These are phyloP conservation scores for Acacia concinna DNA, from an alignment of 331 rosid genomes.

Conservation along the genomic window DNA sequence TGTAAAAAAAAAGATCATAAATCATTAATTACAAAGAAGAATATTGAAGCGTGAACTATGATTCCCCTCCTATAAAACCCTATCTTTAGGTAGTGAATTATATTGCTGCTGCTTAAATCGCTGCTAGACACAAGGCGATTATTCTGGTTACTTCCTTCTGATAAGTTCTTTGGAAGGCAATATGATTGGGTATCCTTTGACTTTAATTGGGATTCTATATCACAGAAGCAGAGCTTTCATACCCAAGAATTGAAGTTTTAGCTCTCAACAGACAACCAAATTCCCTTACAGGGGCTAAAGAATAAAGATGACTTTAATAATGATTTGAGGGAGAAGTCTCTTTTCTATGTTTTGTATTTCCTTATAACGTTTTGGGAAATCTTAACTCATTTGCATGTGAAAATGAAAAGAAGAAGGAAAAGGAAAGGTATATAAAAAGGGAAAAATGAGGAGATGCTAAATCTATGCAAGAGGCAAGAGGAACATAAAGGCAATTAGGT, in stretches of 20 bases:
- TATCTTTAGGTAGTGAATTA: slow-evolving; percentile 40
- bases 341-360: slow-evolving; percentile 10
- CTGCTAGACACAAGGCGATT: slow-evolving; percentile 43
- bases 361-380: slow-evolving; percentile 26
- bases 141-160: slow-evolving; percentile 33
- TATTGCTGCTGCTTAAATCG: slow-evolving; percentile 29
- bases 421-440: slow-evolving; percentile 23
- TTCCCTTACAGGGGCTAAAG: slow-evolving; percentile 38
- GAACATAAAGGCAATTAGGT: slow-evolving; percentile 51
- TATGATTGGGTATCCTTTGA: slow-evolving; percentile 44
- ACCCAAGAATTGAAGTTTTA: slow-evolving; percentile 34
- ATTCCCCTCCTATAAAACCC: slow-evolving; percentile 35
- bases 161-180: slow-evolving; percentile 30
- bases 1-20: not conserved
- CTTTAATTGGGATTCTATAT: slow-evolving; percentile 36
- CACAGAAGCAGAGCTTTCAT: slow-evolving; percentile 36
- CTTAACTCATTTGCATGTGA: slow-evolving; percentile 49
- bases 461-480: slow-evolving; percentile 37
- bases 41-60: slow-evolving; percentile 22
- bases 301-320: slow-evolving; percentile 34
- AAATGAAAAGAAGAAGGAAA: slow-evolving; percentile 28
- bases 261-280: slow-evolving; percentile 39
- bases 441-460: slow-evolving; percentile 49
- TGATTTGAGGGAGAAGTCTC: slow-evolving; percentile 34
- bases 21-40: slow-evolving; percentile 26